Conservation (phyloP, 371 early-diverging fungal genomes). For the Entomophthora muscae region DNA sequence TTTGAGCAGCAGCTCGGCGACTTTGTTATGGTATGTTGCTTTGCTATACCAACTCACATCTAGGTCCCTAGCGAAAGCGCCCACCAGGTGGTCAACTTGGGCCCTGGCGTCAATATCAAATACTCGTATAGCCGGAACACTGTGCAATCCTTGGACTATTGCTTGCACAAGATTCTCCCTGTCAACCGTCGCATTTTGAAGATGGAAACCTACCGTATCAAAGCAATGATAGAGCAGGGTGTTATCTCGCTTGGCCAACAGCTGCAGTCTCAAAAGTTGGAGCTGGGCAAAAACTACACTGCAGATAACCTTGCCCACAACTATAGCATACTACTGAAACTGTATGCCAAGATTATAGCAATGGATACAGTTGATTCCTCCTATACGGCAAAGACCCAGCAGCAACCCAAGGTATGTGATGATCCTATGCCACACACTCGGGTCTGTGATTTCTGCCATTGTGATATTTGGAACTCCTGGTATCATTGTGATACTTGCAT, state of each 20-base stretch:
- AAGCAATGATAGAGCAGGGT: not conserved
- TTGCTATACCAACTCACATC: not conserved
- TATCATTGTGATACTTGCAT: slow-evolving; percentile 37
- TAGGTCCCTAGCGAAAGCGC: slow-evolving; percentile 12
- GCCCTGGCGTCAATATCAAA: slow-evolving; percentile 12
- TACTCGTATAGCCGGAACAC: slow-evolving; percentile 20
- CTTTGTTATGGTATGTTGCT: slow-evolving; percentile 14
- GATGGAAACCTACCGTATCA: slow-evolving; percentile 1
- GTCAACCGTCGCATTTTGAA: slow-evolving; percentile 4
- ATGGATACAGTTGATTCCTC: not conserved
- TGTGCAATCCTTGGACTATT: slow-evolving; percentile 12
- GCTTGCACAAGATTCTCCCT: slow-evolving; percentile 12
- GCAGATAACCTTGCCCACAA: not conserved
- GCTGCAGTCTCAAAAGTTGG: not conserved
- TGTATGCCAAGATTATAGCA: not conserved
- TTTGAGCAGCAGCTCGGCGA: slow-evolving; percentile 19
- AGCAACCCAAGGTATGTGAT: not conserved
- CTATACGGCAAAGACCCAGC: not conserved
- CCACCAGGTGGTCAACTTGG: slow-evolving; percentile 16
- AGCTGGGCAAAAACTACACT: not conserved
- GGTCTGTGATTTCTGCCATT: slow-evolving; percentile 16
- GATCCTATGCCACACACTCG: slow-evolving; percentile 5
- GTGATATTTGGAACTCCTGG: slow-evolving; percentile 18
- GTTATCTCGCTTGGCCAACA: not conserved
- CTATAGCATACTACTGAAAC: not conserved